Evolutionary conservation across 371 early-diverging fungal genomes (phyloP).

Genomic region (Mucor mucedo): DNA sequence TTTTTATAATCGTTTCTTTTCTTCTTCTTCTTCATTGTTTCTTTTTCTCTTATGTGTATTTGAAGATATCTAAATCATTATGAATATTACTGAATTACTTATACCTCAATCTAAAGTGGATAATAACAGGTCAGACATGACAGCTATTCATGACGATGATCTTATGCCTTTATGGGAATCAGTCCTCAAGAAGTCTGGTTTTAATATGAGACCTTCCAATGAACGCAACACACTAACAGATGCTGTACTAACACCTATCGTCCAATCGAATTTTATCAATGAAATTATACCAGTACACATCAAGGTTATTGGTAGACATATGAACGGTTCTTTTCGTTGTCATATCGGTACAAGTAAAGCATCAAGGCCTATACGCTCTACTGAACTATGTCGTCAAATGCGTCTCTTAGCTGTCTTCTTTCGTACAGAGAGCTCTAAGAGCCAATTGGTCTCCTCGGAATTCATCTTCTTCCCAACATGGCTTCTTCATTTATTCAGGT

Average conservation of each 20-base stretch:
- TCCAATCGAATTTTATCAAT: slow-evolving; percentile 7
- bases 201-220: slow-evolving; percentile 14
- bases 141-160: slow-evolving; percentile 21
- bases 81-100: slow-evolving; percentile 25
- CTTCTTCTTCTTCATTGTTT: neutral
- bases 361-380: slow-evolving; percentile 45
- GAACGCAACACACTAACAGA: slow-evolving; percentile 44
- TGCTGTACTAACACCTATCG: slow-evolving; percentile 23
- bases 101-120: neutral
- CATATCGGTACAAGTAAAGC: slow-evolving; percentile 53
- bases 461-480: slow-evolving; percentile 56
- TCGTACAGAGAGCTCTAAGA: slow-evolving; percentile 42
- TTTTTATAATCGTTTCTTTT: neutral
- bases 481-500: slow-evolving; percentile 51
- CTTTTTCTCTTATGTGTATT: slow-evolving; percentile 1
- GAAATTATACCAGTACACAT: slow-evolving; percentile 41
- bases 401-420: slow-evolving; percentile 49
- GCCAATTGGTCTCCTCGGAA: slow-evolving; percentile 38
- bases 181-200: slow-evolving; percentile 31
- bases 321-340: slow-evolving; percentile 50
- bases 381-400: slow-evolving; percentile 47
- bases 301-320: slow-evolving; percentile 51
- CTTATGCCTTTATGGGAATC: slow-evolving; percentile 34
- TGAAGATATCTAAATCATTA: neutral
- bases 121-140: neutral